Evolutionary conservation across 371 early-diverging fungal species (phyloP), one percentile per base, ranked within the genome.

Genomic region (Coemansia sp.): DNA sequence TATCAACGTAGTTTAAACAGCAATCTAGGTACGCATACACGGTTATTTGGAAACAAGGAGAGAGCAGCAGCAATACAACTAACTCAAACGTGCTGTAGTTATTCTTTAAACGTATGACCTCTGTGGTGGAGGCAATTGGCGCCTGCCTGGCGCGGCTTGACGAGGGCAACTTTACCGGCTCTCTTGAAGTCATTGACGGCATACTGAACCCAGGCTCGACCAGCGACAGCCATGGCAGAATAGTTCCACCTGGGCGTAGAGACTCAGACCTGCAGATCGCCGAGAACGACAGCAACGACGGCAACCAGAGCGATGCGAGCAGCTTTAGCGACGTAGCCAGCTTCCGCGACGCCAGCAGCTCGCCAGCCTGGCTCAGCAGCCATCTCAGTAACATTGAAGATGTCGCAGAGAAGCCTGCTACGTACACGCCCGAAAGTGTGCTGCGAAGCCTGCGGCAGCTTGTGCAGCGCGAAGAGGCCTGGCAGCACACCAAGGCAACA

Each of bases 321-420:
- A 75, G 77, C 64, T 59, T 59, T 28, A 69, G 75, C 60, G 70
- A 62, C 7, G 65, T 57, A 14, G 75, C 59, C 18, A 71, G 71
- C 42, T 75, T 71, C 37, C 52, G 72, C 37, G 77, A 75, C 14
- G 77, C 77, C 1, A 65, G 68, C 62, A 75, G 77, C 77, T 75
- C 77, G 12, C 72, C 68, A 0, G 26, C 25, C 14, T 75, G 77
- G 77, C 37, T 64, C 48, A 57, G 28, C 33, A 53, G 54, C 40
- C 37, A 63, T 7, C 39, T 52, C 23, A 48, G 60, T 14, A 37
- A 56, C 3, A 20, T 14, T 18, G 52, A 40, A 3, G 72, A 16
- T 23, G 18, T 5, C 0, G 37, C 26, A 26, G 54, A 20, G 16
- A 47, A 12, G 25, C 37, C 18, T 6, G 28, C 6, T 2, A 40